Percentiles rank a stretch among this genome's conserved stretches.
These are phyloP conservation scores for Cladosporium sp. DNA, from an alignment of 2,329 filamentous ascomycete genomes.

Conservation along the genomic window DNA sequence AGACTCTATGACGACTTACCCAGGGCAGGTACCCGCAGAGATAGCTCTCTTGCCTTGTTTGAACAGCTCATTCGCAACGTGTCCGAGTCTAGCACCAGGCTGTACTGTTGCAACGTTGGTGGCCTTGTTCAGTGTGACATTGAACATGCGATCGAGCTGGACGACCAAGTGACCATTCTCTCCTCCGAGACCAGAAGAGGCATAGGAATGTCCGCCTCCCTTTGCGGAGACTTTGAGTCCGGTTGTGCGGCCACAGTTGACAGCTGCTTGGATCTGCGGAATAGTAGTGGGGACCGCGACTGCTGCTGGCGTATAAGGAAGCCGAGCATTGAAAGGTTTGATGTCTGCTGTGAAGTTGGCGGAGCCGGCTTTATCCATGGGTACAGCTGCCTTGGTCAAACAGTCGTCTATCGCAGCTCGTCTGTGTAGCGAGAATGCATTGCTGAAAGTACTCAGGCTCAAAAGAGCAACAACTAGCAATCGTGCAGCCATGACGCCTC, in stretches of 20 bases:
- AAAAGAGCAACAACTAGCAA: neutral
- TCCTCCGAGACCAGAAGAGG: constrained; percentile 14
- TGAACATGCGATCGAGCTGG: constrained; percentile 14
- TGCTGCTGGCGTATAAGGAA: constrained; percentile 6
- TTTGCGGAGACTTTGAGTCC: constrained; percentile 13
- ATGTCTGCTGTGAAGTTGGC: constrained; percentile 8
- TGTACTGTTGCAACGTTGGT: constrained; percentile 16
- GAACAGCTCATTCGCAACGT: constrained; percentile 13
- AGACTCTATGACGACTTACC: neutral
- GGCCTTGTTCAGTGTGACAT: constrained; percentile 13
- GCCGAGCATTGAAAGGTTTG: constrained; percentile 9
- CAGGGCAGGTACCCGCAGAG: constrained; percentile 16
- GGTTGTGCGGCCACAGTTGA: constrained; percentile 7
- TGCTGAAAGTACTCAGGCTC: neutral
- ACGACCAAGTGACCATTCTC: constrained; percentile 15
- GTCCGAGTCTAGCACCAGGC: constrained; percentile 15
- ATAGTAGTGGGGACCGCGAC: constrained; percentile 5
- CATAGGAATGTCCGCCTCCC: constrained; percentile 13
- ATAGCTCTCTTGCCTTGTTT: constrained; percentile 15
- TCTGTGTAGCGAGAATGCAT: neutral
- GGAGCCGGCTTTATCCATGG: constrained; percentile 1
- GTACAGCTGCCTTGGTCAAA: constrained; percentile 2
- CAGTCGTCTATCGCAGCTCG: constrained; percentile 9
- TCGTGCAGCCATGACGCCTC: neutral
- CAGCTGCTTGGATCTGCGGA: constrained; percentile 11